A percentile compares a stretch with the other conserved stretches of the same genome.
Evolutionary conservation across 345 rosid species (phyloP).

Genomic region (Fremontodendron californicum): DNA sequence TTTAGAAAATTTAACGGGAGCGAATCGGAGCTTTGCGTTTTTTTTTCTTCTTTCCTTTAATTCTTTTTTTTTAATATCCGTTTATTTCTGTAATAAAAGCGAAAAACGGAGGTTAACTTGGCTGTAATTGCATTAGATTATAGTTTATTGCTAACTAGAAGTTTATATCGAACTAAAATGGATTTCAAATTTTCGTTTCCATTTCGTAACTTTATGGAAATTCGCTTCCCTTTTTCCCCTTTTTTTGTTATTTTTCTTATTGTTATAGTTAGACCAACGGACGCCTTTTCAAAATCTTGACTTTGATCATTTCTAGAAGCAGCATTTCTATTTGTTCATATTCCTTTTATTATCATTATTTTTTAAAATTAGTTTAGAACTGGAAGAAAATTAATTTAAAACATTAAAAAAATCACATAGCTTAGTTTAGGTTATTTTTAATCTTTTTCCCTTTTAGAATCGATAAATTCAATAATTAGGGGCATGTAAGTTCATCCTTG

Average conservation of each 20-base stretch:
- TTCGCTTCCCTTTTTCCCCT: not conserved
- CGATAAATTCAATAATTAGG: not conserved
- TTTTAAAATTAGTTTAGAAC: not conserved
- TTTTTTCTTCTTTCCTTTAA: not conserved
- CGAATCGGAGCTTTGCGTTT: not conserved
- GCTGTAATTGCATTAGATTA: not conserved
- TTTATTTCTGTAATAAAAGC: not conserved
- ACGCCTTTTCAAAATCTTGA: not conserved
- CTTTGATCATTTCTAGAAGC: not conserved
- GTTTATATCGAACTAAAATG: not conserved
- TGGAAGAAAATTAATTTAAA: not conserved
- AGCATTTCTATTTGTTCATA: not conserved
- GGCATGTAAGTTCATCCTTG: not conserved
- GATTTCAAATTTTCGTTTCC: not conserved
- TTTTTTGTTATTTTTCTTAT: not conserved
- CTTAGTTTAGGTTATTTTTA: not conserved
- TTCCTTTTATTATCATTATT: not conserved
- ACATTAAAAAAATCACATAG: not conserved
- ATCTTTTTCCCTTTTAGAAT: not conserved
- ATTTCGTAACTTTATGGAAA: not conserved
- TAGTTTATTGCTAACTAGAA: not conserved
- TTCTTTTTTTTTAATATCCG: not conserved
- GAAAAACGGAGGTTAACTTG: not conserved
- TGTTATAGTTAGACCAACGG: not conserved
- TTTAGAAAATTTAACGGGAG: not conserved